Evolutionary conservation across 1,284 basidiomycete genomes (phyloP), one percentile per base, ranked within the genome.

Genomic region (Irpex sp.): DNA sequence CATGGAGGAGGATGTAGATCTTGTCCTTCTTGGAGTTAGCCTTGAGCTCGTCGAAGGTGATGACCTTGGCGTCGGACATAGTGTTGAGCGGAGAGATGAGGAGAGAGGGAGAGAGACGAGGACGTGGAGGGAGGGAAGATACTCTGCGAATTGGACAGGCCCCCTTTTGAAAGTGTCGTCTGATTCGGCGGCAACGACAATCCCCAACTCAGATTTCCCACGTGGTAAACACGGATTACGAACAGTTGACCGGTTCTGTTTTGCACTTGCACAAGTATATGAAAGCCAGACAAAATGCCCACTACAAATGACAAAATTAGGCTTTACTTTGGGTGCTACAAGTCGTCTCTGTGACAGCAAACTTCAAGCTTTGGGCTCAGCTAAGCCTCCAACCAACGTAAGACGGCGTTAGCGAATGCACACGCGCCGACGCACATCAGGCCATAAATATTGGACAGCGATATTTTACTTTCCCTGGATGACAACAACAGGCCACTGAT

Each of bases 1-100:
- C 87, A 73, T 90, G 85, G 68, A 97, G 77, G 68, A 95, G 84
- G 71, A 95, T 73, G 77, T 87, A 95, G 66, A 94, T 77, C 69
- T 78, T 85, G 64, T 93, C 85, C 76, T 90, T 90, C 60, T 80
- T 80, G 67, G 76, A 84, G 82, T 95, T 84, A 62, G 82, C 78
- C 70, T 91, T 84, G 73, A 95, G 86, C 73, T 93, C 84, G 51
- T 87, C 86, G 74, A 83, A 78, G 65, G 87, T 88, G 75, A 93
- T 76, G 64, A 82, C 76, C 74, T 85, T 89, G 65, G 78, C 69
- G 48, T 51, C 18, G 57, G 74, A 61, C 72, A 77, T 74, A 62
- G 65, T 63, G 64, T 56, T 51, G 18, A 56, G 63, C 10, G 19
- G 28, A 18, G 28, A 35, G 52, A 18, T 54, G 52, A 16, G 7